Conservation (phyloP, 192 early-diverging fungal genomes). For the Coemansia sp. region DNA sequence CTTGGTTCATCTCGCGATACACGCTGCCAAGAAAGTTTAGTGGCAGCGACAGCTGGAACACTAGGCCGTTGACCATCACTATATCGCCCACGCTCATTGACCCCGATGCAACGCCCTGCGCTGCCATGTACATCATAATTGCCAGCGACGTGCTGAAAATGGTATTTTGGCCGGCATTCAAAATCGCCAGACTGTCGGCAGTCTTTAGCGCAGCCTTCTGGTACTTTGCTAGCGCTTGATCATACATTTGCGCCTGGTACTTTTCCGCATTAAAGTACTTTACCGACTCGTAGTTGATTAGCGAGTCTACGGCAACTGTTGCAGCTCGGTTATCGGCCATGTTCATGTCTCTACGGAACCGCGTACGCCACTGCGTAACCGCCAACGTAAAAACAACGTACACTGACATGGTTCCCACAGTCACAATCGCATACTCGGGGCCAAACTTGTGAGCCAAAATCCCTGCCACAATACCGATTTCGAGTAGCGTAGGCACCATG, state of each 20-base stretch:
- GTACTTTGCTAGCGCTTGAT: constrained; percentile 83
- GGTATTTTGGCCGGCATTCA: constrained; percentile 94
- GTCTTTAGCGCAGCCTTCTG: constrained; percentile 92
- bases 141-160: constrained; percentile 95
- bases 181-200: constrained; percentile 77
- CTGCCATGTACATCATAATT: constrained; percentile 93
- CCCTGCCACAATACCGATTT: constrained; percentile 90
- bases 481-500: constrained; percentile 88
- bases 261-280: constrained; percentile 95
- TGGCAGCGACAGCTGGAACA: constrained; percentile 96
- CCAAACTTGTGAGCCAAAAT: constrained; percentile 77
- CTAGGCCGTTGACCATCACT: constrained; percentile 97
- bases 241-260: constrained; percentile 87
- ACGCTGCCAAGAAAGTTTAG: constrained; percentile 97
- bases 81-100: constrained; percentile 94
- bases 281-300: constrained; percentile 97
- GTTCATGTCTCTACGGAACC: constrained; percentile 89
- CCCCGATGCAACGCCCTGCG: constrained; percentile 75
- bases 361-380: constrained; percentile 85
- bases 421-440: constrained; percentile 56
- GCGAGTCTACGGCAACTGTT: constrained; percentile 87
- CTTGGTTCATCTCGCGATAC: constrained; percentile 94
- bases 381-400: constrained; percentile 85
- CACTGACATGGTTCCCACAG: constrained; percentile 64
- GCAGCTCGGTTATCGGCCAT: constrained; percentile 95